A percentile compares a stretch with the other conserved stretches of the same genome.
Conservation (phyloP, 495 filamentous ascomycete genomes). For the Penicillium canescens region DNA sequence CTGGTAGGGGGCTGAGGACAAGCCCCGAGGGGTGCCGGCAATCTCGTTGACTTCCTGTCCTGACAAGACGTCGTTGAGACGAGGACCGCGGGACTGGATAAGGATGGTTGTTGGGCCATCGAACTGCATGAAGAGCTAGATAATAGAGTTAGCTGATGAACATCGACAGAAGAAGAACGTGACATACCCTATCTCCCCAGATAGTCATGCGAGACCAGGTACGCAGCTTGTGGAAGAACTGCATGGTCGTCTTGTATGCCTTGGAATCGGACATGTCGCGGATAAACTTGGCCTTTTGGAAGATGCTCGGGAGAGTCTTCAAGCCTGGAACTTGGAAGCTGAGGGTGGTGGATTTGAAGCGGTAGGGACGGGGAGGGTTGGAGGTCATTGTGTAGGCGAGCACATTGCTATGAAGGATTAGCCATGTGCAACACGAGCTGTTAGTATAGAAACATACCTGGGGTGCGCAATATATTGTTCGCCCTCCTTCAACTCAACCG, state of each 20-base stretch:
- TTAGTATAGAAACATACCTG: slow-evolving; percentile 41
- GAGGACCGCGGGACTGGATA: slow-evolving; percentile 76
- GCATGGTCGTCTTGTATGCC: slow-evolving; percentile 66
- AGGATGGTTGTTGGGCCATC: slow-evolving; percentile 81
- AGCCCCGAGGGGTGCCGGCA: slow-evolving; percentile 59
- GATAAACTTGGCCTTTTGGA: slow-evolving; percentile 70
- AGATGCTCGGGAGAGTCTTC: slow-evolving; percentile 50
- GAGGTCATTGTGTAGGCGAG: slow-evolving; percentile 82
- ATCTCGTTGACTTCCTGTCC: slow-evolving; percentile 81
- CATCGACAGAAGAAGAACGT: background rate
- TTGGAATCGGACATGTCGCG: slow-evolving; percentile 64
- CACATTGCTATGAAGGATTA: slow-evolving; percentile 61
- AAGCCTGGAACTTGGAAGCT: slow-evolving; percentile 75
- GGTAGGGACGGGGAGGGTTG: slow-evolving; percentile 74
- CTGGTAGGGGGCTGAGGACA: slow-evolving; percentile 58
- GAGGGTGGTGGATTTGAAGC: slow-evolving; percentile 74
- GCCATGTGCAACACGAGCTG: slow-evolving; percentile 3
- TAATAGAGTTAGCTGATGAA: slow-evolving; percentile 3
- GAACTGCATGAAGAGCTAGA: slow-evolving; percentile 82
- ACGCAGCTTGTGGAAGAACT: slow-evolving; percentile 61
- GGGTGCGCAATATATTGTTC: slow-evolving; percentile 89
- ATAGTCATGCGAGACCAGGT: slow-evolving; percentile 77
- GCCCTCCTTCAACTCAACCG: slow-evolving; percentile 70
- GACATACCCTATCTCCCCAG: slow-evolving; percentile 82
- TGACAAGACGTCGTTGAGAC: slow-evolving; percentile 74